Percentiles rank a stretch among this genome's conserved stretches.
Conservation (phyloP, 192 early-diverging fungal species). For the Coemansia brasiliensis region DNA sequence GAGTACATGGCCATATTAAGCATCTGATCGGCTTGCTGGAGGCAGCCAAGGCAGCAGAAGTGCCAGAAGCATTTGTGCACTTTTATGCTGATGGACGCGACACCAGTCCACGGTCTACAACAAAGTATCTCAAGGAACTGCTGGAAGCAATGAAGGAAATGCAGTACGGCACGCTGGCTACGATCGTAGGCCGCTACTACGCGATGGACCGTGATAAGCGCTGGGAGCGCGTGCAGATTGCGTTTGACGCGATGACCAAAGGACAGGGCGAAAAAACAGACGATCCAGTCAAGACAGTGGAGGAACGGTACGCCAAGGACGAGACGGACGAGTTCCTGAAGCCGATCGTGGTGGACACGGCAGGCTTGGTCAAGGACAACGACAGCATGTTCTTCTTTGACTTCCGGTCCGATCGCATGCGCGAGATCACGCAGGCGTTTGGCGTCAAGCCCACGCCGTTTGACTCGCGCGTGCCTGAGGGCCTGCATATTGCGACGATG, state of each 20-base stretch:
- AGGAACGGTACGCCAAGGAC: constrained; percentile 82
- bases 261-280: constrained; percentile 77
- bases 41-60: constrained; percentile 79
- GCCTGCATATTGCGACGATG: constrained; percentile 88
- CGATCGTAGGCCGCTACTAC: constrained; percentile 95
- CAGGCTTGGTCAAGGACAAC: constrained; percentile 79
- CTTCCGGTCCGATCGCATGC: constrained; percentile 98
- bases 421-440: constrained; percentile 83
- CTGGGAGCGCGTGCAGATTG: constrained; percentile 97
- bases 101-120: constrained; percentile 85
- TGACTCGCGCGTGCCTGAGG: constrained; percentile 72
- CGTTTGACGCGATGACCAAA: constrained; percentile 85
- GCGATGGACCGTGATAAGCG: constrained; percentile 99
- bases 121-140: constrained; percentile 78
- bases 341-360: constrained; percentile 86
- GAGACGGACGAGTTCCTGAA: constrained; percentile 99
- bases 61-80: constrained; percentile 88
- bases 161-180: constrained; percentile 87
- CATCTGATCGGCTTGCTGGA: constrained; percentile 84
- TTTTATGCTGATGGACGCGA: constrained; percentile 98
- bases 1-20: constrained; percentile 95
- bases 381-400: constrained; percentile 98
- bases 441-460: constrained; percentile 87
- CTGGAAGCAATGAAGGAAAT: constrained; percentile 55
- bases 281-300: constrained; percentile 63